phyloP scores from a whole-genome alignment of 2,329 filamentous ascomycete species.

The Mariannaea sp. region DNA sequence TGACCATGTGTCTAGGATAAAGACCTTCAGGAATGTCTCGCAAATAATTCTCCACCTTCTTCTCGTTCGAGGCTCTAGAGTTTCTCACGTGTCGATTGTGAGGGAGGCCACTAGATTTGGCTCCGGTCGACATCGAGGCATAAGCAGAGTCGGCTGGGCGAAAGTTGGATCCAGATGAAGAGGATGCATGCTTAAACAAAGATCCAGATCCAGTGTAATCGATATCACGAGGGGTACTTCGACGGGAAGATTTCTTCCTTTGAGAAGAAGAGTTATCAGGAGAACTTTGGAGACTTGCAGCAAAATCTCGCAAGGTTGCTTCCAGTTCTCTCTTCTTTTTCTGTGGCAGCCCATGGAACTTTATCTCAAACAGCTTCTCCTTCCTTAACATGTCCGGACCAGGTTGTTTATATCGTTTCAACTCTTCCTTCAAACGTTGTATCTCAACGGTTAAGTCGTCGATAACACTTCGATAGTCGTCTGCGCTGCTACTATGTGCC shows the following conservation, averaged over 20 bases:
- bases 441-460: constrained; percentile 87
- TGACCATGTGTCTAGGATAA: constrained; percentile 62
- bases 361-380: constrained; percentile 83
- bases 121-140: constrained; percentile 67
- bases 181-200: constrained; percentile 57
- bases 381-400: constrained; percentile 69
- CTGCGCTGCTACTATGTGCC: constrained; percentile 64
- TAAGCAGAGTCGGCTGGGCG: constrained; percentile 66
- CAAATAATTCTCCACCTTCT: constrained; percentile 71
- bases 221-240: constrained; percentile 45
- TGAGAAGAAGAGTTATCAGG: constrained; percentile 48
- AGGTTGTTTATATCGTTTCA: constrained; percentile 72
- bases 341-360: constrained; percentile 73
- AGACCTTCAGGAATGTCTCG: constrained; percentile 74
- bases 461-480: constrained; percentile 81
- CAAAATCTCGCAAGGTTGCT: constrained; percentile 72
- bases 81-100: constrained; percentile 45
- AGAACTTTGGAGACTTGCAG: constrained; percentile 62
- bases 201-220: constrained; percentile 50
- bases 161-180: constrained; percentile 58
- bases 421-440: constrained; percentile 73
- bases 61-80: constrained; percentile 48
- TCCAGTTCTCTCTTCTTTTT: constrained; percentile 79
- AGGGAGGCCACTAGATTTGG: constrained; percentile 50
- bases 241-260: constrained; percentile 47